phyloP scores from a whole-genome alignment of 2,329 filamentous ascomycete genomes.

The Elsinoe australis region DNA sequence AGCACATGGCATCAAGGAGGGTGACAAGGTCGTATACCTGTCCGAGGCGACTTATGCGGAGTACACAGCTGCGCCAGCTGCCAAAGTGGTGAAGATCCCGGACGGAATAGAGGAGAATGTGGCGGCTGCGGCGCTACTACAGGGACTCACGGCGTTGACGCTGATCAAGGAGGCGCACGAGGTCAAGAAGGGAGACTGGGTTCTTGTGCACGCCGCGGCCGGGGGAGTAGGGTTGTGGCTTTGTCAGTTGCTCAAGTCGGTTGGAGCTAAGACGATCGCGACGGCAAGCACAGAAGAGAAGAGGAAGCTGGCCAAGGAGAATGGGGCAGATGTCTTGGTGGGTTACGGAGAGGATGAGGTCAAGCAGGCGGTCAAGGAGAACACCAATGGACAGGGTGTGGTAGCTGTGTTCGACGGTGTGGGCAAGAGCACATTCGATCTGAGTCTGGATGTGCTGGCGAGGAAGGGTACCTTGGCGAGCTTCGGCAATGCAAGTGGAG shows the following conservation, averaged over 20 bases:
- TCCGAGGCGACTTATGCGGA: conserved; percentile 50
- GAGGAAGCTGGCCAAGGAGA: conserved; percentile 57
- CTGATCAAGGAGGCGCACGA: conserved; percentile 65
- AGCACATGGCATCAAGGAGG: conserved; percentile 51
- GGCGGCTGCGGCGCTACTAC: conserved; percentile 64
- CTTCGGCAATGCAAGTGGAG: conserved; percentile 76
- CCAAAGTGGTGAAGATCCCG: conserved; percentile 56
- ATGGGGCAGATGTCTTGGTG: conserved; percentile 65
- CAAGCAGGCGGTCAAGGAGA: conserved; percentile 53
- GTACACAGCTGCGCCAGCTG: conserved; percentile 49
- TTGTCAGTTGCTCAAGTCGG: conserved; percentile 61
- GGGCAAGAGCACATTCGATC: conserved; percentile 76
- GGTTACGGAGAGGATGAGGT: conserved; percentile 58
- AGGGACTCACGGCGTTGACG: conserved; percentile 75
- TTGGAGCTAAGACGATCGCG: conserved; percentile 72
- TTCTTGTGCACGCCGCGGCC: conserved; percentile 77
- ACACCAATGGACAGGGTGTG: conserved; percentile 65
- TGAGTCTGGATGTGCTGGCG: conserved; percentile 63
- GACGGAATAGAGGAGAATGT: conserved; percentile 51
- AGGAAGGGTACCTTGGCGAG: conserved; percentile 69
- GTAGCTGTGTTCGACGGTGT: conserved; percentile 79
- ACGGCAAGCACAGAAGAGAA: conserved; percentile 70
- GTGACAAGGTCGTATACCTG: conserved; percentile 67
- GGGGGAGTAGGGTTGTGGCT: conserved; percentile 73
- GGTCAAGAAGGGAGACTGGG: conserved; percentile 65